Evolutionary conservation across 768 basidiomycete genomes (phyloP).

Genomic region (Lentinula sp.): DNA sequence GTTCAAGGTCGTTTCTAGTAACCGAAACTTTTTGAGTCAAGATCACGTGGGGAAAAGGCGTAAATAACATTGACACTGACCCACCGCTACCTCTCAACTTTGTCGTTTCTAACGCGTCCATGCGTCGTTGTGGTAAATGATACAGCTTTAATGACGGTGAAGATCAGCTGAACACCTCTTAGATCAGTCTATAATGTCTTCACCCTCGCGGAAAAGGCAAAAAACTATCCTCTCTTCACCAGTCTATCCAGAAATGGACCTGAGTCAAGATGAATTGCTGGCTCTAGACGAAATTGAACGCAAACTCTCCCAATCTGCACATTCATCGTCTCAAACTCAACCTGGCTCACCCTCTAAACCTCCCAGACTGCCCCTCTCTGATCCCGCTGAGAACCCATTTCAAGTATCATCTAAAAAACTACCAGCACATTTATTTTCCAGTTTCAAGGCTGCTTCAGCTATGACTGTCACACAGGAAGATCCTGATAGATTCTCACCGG

Average conservation of each 20-base stretch:
- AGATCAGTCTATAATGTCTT: slow-evolving; percentile 26
- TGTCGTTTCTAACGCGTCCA: not conserved
- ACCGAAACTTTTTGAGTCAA: no score
- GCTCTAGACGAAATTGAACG: slow-evolving; percentile 50
- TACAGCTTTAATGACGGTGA: not conserved
- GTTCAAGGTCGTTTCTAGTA: no score
- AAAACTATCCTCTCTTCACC: slow-evolving; percentile 59
- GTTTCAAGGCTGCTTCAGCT: slow-evolving; percentile 16
- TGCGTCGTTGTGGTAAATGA: slow-evolving; percentile 1
- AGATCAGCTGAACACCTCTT: not conserved
- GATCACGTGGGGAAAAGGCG: no score
- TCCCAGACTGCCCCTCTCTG: slow-evolving; percentile 23
- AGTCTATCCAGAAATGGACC: slow-evolving; percentile 27
- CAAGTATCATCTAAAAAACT: slow-evolving; percentile 8
- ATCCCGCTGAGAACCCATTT: slow-evolving; percentile 36
- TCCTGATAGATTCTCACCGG: slow-evolving; percentile 31
- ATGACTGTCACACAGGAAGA: slow-evolving; percentile 9
- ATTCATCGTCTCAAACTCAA: slow-evolving; percentile 3
- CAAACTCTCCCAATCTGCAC: slow-evolving; percentile 30
- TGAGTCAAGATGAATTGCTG: slow-evolving; percentile 50
- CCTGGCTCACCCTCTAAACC: slow-evolving; percentile 7
- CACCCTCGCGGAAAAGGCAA: slow-evolving; percentile 51
- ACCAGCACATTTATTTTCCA: slow-evolving; percentile 17
- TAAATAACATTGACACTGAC: no score
- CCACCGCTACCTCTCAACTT: no score